These are phyloP conservation scores for Suillus hirtellus DNA, from an alignment of 768 basidiomycete genomes.

Conservation along the genomic window DNA sequence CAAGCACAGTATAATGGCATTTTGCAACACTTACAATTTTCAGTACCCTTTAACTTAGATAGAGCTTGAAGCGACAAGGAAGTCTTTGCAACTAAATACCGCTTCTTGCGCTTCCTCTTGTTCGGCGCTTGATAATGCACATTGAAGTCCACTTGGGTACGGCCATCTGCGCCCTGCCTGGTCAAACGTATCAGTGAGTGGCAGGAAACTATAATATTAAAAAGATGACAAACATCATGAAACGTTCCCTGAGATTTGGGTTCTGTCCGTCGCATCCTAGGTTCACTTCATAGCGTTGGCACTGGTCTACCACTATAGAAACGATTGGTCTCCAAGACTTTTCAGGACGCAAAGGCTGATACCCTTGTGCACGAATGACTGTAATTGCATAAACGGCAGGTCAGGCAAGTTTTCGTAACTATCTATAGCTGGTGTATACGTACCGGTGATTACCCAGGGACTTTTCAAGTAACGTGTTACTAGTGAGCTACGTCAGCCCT, in stretches of 20 bases:
- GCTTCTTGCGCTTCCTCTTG: constrained; percentile 63
- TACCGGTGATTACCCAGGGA: constrained; percentile 7
- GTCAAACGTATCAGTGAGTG: constrained; percentile 30
- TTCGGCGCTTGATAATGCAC: constrained; percentile 59
- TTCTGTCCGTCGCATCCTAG: constrained; percentile 73
- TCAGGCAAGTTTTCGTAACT: neutral
- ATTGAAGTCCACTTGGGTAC: constrained; percentile 50
- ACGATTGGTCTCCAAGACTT: constrained; percentile 71
- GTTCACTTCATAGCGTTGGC: constrained; percentile 51
- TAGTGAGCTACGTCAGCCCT: neutral
- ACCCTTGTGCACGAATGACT: constrained; percentile 43
- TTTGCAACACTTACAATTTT: constrained; percentile 40
- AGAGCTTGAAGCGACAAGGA: constrained; percentile 55
- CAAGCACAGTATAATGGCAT: constrained; percentile 8
- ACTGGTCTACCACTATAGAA: constrained; percentile 53
- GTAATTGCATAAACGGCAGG: neutral
- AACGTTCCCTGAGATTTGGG: constrained; percentile 57
- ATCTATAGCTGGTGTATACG: neutral
- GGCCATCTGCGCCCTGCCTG: constrained; percentile 21
- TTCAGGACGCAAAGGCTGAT: constrained; percentile 50
- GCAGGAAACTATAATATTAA: neutral
- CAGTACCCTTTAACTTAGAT: constrained; percentile 46
- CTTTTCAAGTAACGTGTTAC: neutral
- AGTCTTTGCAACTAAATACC: constrained; percentile 53
- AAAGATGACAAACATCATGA: constrained; percentile 48